Base-by-base conservation (phyloP, 352 stramenopile species). In the Chrysophaeum taylorii region DNA sequence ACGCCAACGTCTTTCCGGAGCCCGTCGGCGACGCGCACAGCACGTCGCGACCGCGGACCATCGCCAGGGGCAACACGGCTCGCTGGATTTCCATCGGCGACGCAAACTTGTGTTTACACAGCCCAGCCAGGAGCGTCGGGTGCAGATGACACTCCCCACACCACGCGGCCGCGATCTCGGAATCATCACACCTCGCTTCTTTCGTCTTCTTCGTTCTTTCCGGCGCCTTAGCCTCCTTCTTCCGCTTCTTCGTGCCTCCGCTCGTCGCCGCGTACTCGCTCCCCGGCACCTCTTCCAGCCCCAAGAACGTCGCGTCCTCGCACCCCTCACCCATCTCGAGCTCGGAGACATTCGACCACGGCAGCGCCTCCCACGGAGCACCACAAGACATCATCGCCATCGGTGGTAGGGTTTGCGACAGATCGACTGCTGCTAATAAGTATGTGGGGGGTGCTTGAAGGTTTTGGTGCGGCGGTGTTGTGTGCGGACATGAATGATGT, bases 1-100 rank as follows among this genome's bases (percentile, higher is more conserved):
- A 88, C 12, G 75, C 78, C n/a, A 86, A 52, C 9, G 80, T 88
- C 72, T 88, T 88, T 37, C 82, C 82, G 18, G 70, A 82, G 12
- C 82, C 82, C 16, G 82, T 88, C 33, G 79, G 76, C 18, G 82
- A 81, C 0, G 80, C 79, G 36, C 81, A 80, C 4, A 87, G 74
- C 42, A 87, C 76, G 63, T 88, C 81, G 37, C 81, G 78, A n/a
- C 80, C 69, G 60, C 81, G 80, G 27, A 88, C 63, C 36, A 84
- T 78, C 0, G 79, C 74, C 1, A 81, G 75, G 15, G 81, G 64
- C 9, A 88, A 61, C 0, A 79, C 81, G 0, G 75, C 66, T 15
- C 67, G 61, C 78, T 88, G 82, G 39, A 88, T 85, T 0, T 81
- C 79, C 16, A 78, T 86, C 2, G 80, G 80, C 57, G 70, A 48